phyloP scores from a whole-genome alignment of 192 early-diverging fungal genomes.

The Geranomyces michiganensis region DNA sequence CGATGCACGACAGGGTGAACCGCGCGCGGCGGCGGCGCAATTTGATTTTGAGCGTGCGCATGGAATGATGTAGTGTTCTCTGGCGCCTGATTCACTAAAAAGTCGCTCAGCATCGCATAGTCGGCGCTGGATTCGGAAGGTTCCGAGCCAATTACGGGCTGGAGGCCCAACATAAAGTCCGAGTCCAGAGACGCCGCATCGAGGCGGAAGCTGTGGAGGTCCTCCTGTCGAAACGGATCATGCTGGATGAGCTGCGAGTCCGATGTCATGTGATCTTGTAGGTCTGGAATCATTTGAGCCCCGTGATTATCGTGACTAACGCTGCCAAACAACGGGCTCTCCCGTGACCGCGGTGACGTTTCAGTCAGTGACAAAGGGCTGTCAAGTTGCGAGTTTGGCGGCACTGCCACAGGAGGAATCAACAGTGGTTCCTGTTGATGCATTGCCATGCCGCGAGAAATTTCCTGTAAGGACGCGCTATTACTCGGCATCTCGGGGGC shows the following conservation, averaged over 20 bases:
- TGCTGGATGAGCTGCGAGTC: slow-evolving; percentile 4
- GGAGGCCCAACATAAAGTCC: slow-evolving; percentile 16
- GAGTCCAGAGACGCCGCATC: not conserved
- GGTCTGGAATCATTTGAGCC: not conserved
- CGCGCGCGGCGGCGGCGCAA: not conserved
- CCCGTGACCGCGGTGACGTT: not conserved
- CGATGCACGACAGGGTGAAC: slow-evolving; percentile 25
- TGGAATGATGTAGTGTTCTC: not conserved
- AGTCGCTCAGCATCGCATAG: slow-evolving; percentile 5
- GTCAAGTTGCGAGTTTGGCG: not conserved
- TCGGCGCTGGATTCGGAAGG: not conserved
- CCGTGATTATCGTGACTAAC: not conserved
- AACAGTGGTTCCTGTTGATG: no score
- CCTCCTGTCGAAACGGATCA: not conserved
- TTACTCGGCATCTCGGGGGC: not conserved
- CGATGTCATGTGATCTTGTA: not conserved
- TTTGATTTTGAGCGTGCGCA: not conserved
- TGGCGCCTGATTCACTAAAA: not conserved
- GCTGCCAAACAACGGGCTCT: not conserved
- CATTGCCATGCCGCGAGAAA: not conserved
- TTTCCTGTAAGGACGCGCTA: not conserved
- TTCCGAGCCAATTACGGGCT: slow-evolving; percentile 2
- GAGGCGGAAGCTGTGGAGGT: not conserved
- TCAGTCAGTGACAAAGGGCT: not conserved
- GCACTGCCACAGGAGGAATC: no score